Base-by-base conservation (phyloP, 78 protist genomes). In the Capsaspora owczarzaki region DNA sequence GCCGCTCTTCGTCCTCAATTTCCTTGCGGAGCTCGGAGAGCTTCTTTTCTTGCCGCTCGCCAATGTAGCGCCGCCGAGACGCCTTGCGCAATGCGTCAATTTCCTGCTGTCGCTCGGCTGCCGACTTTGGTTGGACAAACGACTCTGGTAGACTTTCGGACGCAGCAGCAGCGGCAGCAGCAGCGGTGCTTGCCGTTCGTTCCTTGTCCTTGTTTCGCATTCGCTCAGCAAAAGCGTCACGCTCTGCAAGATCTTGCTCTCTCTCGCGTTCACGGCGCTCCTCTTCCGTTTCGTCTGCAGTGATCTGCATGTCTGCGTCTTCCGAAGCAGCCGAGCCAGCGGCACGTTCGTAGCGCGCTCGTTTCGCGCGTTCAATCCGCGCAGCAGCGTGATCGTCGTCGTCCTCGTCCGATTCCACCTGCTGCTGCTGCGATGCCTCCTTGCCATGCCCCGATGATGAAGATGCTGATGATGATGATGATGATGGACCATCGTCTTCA, bases 1-100 rank as follows among this genome's bases (percentile, higher is more conserved):
- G 61, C 60, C 61, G 79, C 80, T 87, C 82, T 71, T 92, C 92
- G 44, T 78, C 89, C 25, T 74, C 84, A 35, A 89, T 47, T 37
- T 76, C 82, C n/a, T 79, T 74, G 5, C 76, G 70, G 56, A 87
- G 61, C 25, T 82, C 79, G 35, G 3, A 46, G 3, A 56, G 3
- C 63, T 80, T 47, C 53, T 41, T 1, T 0, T 63, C 70, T 37
- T 33, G 31, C 25, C 81, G 78, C 69, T 43, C 63, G 8, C 27
- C 29, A 40, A 74, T 47, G 41, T 70, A 72, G n/a, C 6, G 1
- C 44, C 22, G 68, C 12, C 85, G 79, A 10, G 79, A 2, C 70
- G 10, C 23, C 38, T 81, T 35, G 60, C 79, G 68, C 44, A 70
- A 33, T 66, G 35, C 35, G 42, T 69, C 74, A 14, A 70, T 14